Evolutionary conservation across 768 basidiomycete genomes (phyloP).

Genomic region (Tulasnella sp.): DNA sequence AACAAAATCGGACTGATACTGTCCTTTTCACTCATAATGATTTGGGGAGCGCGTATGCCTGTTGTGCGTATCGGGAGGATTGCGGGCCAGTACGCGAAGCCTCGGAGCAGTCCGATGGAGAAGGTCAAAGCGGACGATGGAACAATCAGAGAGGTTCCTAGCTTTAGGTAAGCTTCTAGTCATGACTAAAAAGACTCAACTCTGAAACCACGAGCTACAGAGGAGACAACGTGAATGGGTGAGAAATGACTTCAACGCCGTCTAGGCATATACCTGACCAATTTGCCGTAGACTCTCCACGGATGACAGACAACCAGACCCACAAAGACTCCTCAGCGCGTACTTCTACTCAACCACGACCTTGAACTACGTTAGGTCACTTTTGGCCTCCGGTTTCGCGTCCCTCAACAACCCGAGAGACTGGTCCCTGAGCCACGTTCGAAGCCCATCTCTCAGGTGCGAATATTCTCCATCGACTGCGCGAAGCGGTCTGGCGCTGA

Average conservation of each 20-base stretch:
- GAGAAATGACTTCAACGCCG: constrained; percentile 17
- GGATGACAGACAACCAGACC: constrained; percentile 78
- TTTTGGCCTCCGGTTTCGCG: constrained; percentile 88
- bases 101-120: constrained; percentile 75
- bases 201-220: constrained; percentile 28
- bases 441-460: constrained; percentile 65
- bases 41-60: constrained; percentile 89
- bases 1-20: constrained; percentile 84
- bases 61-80: constrained; percentile 88
- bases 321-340: constrained; percentile 81
- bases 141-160: constrained; percentile 46
- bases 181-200: neutral
- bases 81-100: constrained; percentile 95
- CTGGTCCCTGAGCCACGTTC: constrained; percentile 89
- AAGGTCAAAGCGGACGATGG: constrained; percentile 45
- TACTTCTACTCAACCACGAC: constrained; percentile 96
- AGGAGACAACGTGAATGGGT: constrained; percentile 96
- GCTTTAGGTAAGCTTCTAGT: constrained; percentile 60
- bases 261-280: constrained; percentile 14
- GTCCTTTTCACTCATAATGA: constrained; percentile 87
- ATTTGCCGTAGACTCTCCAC: constrained; percentile 41
- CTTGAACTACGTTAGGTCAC: constrained; percentile 79
- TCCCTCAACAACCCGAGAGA: constrained; percentile 81
- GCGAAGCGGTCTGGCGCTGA: neutral
- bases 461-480: constrained; percentile 7